Percentiles rank a stretch among this genome's conserved stretches.
These are phyloP conservation scores for Solanum peruvianum DNA, from an alignment of 257 asterid species.

Conservation along the genomic window DNA sequence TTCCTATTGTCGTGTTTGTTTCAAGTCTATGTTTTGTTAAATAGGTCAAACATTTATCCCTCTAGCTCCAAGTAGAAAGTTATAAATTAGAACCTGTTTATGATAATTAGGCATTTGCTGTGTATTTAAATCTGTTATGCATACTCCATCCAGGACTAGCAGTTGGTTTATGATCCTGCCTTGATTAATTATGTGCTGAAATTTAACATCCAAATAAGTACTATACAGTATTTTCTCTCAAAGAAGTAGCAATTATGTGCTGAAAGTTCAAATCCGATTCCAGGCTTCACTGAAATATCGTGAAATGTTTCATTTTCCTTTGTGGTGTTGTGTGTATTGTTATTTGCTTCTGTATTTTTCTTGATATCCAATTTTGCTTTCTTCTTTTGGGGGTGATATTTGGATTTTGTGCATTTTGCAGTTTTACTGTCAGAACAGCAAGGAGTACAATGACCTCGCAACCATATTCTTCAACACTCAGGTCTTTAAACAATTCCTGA, in stretches of 20 bases:
- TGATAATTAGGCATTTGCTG: not conserved
- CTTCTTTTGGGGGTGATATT: slow-evolving; percentile 3
- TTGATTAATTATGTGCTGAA: not conserved
- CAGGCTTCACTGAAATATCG: not conserved
- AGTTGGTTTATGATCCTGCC: not conserved
- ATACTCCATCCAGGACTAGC: not conserved
- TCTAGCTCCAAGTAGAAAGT: not conserved
- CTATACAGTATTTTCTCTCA: not conserved
- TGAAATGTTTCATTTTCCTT: not conserved
- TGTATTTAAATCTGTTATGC: not conserved
- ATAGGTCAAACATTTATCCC: not conserved
- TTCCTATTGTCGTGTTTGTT: not conserved
- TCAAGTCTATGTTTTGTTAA: not conserved
- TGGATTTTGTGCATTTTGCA: slow-evolving; percentile 18
- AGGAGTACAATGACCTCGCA: slow-evolving; percentile 94
- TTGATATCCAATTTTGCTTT: not conserved
- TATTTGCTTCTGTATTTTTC: not conserved
- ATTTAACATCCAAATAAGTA: not conserved
- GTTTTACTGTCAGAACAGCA: slow-evolving; percentile 69
- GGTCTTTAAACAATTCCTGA: slow-evolving; percentile 27
- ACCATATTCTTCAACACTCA: slow-evolving; percentile 97
- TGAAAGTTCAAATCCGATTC: not conserved
- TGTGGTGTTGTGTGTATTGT: not conserved
- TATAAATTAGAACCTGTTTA: not conserved
- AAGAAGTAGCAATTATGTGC: not conserved